These are phyloP conservation scores for Vararia minispora DNA, from an alignment of 768 basidiomycete species.

Conservation along the genomic window DNA sequence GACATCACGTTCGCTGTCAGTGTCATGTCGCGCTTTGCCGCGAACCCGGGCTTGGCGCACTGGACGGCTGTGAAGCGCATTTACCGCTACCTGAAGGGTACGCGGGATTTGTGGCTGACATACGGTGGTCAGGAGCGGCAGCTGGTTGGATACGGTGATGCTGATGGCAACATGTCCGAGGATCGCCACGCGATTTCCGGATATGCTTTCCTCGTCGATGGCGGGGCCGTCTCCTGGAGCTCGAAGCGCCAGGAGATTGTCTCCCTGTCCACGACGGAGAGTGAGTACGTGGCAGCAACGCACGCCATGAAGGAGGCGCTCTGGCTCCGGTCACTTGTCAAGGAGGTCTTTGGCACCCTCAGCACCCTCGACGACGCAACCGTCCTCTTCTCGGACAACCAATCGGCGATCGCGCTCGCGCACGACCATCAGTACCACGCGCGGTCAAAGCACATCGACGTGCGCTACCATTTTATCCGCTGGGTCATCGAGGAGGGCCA, in stretches of 20 bases:
- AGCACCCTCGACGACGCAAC: too few species aligned
- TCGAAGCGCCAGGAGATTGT: conserved; percentile 22
- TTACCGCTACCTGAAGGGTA: conserved; percentile 18
- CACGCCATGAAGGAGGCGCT: conserved; percentile 16
- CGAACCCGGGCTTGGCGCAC: conserved; percentile 17
- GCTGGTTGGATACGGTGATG: conserved; percentile 16
- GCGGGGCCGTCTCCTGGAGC: conserved; percentile 22
- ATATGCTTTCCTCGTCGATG: conserved; percentile 19
- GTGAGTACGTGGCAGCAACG: conserved; percentile 22
- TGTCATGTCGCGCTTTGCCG: conserved; percentile 16
- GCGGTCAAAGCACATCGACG: conserved; percentile 27
- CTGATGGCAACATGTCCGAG: conserved; percentile 18
- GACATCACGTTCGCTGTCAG: conserved; percentile 21
- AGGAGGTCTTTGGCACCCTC: background rate
- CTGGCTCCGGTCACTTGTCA: conserved; percentile 13
- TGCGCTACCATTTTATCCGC: conserved; percentile 24
- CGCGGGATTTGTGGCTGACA: conserved; percentile 1
- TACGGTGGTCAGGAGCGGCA: background rate
- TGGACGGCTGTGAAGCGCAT: conserved; percentile 17
- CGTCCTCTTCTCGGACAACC: conserved; percentile 25
- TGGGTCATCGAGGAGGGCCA: conserved; percentile 15
- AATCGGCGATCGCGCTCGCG: conserved; percentile 22
- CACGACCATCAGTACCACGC: conserved; percentile 20
- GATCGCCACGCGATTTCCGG: conserved; percentile 19
- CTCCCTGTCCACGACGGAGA: conserved; percentile 21